Evolutionary conservation across 2,329 filamentous ascomycete genomes (phyloP).

Genomic region (Alternaria panax): DNA sequence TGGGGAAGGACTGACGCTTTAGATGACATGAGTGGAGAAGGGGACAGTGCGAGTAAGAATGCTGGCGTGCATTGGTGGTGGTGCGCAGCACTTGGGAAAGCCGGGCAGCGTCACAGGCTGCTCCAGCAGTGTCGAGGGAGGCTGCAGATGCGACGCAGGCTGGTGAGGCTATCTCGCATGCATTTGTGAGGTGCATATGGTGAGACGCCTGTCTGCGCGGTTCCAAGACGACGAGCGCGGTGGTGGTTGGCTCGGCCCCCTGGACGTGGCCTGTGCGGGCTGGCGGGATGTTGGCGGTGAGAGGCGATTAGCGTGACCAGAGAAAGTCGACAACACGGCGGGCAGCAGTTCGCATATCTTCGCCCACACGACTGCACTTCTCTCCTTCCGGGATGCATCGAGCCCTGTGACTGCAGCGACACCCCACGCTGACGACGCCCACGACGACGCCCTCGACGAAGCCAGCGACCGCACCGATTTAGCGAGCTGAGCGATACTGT

Average conservation of each 20-base stretch:
- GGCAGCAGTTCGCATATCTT: constrained; percentile 16
- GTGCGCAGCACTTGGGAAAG: constrained; percentile 11
- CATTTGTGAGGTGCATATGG: constrained; percentile 23
- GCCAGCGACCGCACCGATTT: constrained; percentile 24
- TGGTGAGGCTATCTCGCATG: constrained; percentile 12
- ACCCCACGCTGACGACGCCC: constrained; percentile 27
- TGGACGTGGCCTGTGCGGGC: constrained; percentile 20
- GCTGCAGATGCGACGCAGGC: constrained; percentile 6
- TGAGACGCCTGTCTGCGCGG: constrained; percentile 25
- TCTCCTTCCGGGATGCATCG: constrained; percentile 32
- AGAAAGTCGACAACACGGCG: constrained; percentile 29
- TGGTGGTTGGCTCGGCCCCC: constrained; percentile 26
- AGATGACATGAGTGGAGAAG: constrained; percentile 12
- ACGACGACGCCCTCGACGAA: constrained; percentile 19
- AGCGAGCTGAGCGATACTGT: constrained; percentile 31
- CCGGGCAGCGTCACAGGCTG: constrained; percentile 14
- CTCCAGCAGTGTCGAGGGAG: constrained; percentile 1
- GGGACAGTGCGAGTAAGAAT: constrained; percentile 12
- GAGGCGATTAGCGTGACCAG: constrained; percentile 22
- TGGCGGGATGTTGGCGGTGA: constrained; percentile 37
- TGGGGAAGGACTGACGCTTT: constrained; percentile 11
- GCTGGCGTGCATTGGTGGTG: constrained; percentile 12
- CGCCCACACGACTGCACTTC: constrained; percentile 12
- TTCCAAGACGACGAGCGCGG: constrained; percentile 11
- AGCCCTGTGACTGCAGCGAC: constrained; percentile 40